Base-by-base conservation (phyloP, 2,329 filamentous ascomycete species). In the Orbilia brochopaga region DNA sequence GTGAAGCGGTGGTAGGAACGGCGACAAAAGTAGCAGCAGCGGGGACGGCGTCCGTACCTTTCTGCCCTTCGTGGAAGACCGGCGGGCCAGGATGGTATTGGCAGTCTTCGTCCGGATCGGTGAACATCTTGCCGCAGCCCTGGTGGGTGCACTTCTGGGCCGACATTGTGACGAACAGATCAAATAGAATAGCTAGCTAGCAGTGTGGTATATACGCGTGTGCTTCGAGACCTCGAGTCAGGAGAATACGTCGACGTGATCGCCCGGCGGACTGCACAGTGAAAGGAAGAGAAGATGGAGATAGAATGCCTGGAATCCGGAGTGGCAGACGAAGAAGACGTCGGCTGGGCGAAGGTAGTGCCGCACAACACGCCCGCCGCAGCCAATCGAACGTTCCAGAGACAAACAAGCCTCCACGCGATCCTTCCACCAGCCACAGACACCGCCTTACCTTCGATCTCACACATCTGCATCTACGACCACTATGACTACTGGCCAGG, bases 51-150 rank as follows among this genome's bases (percentile, higher is more conserved):
- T 76, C 78, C 81, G 79, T 83, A 96, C 93, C 94, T 87, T 99
- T 97, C 82, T 97, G 93, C 73, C 94, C 94, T 82, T 99, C 94
- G 80, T 97, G 94, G 80, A 99, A 99, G 79, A 94, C 85, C 51
- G 94, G 94, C 74, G 92, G 91, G 64, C 92, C 92, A 48, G 93
- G 91, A 81, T 99, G 94, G 82, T 97, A 97, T 76, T 86, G 82
- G 82, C 94, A 99, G 76, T 88, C 85, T 80, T 96, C 93, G 46
- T 91, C 86, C 8, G 88, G 81, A 79, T 97, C 89, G 54, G 88
- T 87, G 80, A 91, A 97, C 74, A 83, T 81, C 84, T 97, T 97
- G 77, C 90, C 91, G 81, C 94, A 99, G 79, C 92, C 92, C 81
- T 96, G 92, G 83, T 97, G 94, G 67, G 97, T 91, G 80, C 94